Conservation (phyloP, 2,329 filamentous ascomycete genomes). For the Hypoxylon sp. region DNA sequence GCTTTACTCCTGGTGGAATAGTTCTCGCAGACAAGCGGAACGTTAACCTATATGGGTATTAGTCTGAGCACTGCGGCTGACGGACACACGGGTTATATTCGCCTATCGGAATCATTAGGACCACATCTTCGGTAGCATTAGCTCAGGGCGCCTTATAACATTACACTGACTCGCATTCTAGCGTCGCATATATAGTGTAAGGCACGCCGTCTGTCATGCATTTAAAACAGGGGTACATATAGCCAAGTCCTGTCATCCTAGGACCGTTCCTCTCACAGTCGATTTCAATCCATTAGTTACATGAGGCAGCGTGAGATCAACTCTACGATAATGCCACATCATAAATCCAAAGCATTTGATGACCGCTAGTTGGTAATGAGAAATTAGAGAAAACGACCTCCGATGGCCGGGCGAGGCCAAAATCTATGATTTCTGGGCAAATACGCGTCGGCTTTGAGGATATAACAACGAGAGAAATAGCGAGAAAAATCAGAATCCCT, state of each 20-base stretch:
- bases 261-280: not conserved
- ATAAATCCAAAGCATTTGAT: not conserved
- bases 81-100: slow-evolving; percentile 6
- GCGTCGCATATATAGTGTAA: not conserved
- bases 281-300: not conserved
- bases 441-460: not conserved
- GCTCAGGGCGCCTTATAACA: not conserved
- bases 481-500: not conserved
- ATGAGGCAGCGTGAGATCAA: not conserved
- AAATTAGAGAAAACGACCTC: not conserved
- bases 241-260: not conserved
- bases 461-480: not conserved
- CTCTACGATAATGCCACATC: not conserved
- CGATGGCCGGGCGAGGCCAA: not conserved
- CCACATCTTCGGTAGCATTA: slow-evolving; percentile 11
- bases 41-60: slow-evolving; percentile 14
- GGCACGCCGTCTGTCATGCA: not conserved
- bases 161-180: not conserved
- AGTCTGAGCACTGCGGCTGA: slow-evolving; percentile 21
- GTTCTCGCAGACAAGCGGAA: slow-evolving; percentile 12
- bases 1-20: slow-evolving; percentile 18
- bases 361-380: not conserved
- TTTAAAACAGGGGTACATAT: slow-evolving; percentile 1
- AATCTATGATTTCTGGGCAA: not conserved
- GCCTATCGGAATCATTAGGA: slow-evolving; percentile 10